Evolutionary conservation across 2,329 filamentous ascomycete genomes (phyloP), one percentile per base, ranked within the genome.

Genomic region (Arthroderma sp.): DNA sequence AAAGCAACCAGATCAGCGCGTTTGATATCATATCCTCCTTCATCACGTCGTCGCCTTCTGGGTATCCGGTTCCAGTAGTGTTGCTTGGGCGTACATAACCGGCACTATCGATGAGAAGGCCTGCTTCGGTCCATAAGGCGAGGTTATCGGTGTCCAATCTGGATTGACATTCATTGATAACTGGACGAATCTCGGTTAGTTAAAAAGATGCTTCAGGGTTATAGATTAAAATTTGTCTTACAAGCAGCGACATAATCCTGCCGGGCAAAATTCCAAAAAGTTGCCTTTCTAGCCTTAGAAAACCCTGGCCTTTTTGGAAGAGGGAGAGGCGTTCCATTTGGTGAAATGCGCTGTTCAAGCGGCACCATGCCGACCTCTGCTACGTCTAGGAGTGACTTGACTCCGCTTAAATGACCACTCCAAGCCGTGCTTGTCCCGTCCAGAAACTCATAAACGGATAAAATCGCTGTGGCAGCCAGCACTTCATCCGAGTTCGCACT

Each of bases 371-470:
- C 62, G 28, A 63, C 58, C 47, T 66, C 62, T 8, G 62, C 61
- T 29, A 66, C 59, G 53, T 68, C 75, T 43, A 81, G 69, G 15
- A 82, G 63, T 0, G 76, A 75, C 50, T 81, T 81, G 0, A 80
- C 74, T 0, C 78, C 78, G 51, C 75, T 80, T 4, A 83, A 61
- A 61, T 83, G 80, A 3, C 76, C 58, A 52, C 73, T 71, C 78
- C 78, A 83, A 15, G 78, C 77, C 0, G 70, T 68, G 2, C 74
- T 74, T 0, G 76, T 79, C 1, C 75, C 74, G 56, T 81, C 77
- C n/a, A 82, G 64, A 47, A 81, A 77, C 50, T 83, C 79, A 54
- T 81, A 82, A 0, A 79, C 74, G 47, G 77, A 81, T 1, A 83
- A 60, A 9, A 83, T 81, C 0, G 78, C 77, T 2, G 78, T 78